These are phyloP conservation scores for Fimicolochytrium jonesii DNA, from an alignment of 192 early-diverging fungal genomes.

Conservation along the genomic window DNA sequence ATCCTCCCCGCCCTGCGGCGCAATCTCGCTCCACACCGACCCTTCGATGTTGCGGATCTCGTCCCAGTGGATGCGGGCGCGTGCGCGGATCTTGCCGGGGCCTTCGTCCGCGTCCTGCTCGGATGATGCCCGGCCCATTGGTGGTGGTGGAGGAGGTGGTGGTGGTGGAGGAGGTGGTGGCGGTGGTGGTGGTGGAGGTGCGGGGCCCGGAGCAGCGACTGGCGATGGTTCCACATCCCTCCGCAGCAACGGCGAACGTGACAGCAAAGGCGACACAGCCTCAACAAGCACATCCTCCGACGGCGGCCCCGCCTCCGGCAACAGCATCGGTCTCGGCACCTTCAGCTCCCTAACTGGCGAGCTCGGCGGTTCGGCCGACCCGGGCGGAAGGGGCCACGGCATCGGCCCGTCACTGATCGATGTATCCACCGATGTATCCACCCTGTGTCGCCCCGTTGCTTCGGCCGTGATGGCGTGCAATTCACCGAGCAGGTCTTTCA, in stretches of 20 bases:
- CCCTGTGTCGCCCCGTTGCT: neutral
- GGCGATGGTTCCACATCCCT: no score
- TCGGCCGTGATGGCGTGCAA: slow-evolving; percentile 2
- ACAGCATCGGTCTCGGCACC: neutral
- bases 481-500: neutral
- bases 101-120: slow-evolving; percentile 3
- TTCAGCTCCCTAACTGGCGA: neutral
- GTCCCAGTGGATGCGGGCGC: slow-evolving; percentile 46
- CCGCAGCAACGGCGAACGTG: no score
- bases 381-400: neutral
- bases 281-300: no score
- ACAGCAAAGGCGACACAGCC: no score
- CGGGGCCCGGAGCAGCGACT: slow-evolving; percentile 5
- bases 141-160: slow-evolving; percentile 35
- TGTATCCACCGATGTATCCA: no score
- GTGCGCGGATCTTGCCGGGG: slow-evolving; percentile 31
- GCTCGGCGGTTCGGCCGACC: neutral
- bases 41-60: slow-evolving; percentile 37
- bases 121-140: neutral
- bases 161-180: slow-evolving; percentile 23
- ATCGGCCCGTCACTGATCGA: neutral
- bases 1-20: neutral
- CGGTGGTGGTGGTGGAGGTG: slow-evolving; percentile 16
- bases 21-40: slow-evolving; percentile 15
- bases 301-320: no score